phyloP scores from a whole-genome alignment of 768 basidiomycete genomes.

The Auricularia heimuer region DNA sequence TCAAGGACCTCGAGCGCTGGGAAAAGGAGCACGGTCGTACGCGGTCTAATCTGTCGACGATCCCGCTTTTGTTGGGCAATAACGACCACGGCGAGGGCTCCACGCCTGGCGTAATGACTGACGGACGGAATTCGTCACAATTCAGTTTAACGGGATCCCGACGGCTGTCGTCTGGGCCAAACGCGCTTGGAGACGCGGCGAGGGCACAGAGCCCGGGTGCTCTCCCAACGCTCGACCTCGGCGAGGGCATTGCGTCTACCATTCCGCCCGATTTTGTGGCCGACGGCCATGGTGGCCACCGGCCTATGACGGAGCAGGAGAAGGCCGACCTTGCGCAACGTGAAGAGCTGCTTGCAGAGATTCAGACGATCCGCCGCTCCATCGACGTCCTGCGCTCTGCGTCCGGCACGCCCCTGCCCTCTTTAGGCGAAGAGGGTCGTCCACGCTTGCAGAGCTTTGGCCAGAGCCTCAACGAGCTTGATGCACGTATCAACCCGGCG shows the following conservation, averaged over 20 bases:
- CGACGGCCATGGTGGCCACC: conserved; percentile 27
- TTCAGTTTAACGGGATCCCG: conserved; percentile 40
- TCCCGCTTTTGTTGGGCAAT: background rate
- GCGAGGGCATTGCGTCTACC: conserved; percentile 61
- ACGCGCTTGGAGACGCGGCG: background rate
- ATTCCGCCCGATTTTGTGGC: conserved; percentile 64
- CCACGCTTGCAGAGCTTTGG: conserved; percentile 48
- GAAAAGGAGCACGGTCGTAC: conserved; percentile 67
- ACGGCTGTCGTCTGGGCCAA: conserved; percentile 40
- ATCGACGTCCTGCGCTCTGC: conserved; percentile 55
- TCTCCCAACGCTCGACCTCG: conserved; percentile 67
- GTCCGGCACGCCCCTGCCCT: conserved; percentile 44
- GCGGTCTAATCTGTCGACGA: background rate
- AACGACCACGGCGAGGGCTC: conserved; percentile 15
- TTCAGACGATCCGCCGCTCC: conserved; percentile 67
- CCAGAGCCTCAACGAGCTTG: conserved; percentile 1
- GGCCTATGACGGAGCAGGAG: conserved; percentile 31
- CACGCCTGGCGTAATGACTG: conserved; percentile 38
- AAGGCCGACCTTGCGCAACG: conserved; percentile 53
- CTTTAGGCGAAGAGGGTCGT: conserved; percentile 40
- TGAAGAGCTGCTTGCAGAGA: conserved; percentile 64
- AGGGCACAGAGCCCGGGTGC: conserved; percentile 39
- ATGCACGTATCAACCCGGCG: background rate
- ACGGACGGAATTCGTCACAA: conserved; percentile 30
- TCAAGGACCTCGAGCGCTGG: conserved; percentile 72